Base-by-base conservation (phyloP, 2,329 filamentous ascomycete genomes). In the Pseudocercospora vitis region DNA sequence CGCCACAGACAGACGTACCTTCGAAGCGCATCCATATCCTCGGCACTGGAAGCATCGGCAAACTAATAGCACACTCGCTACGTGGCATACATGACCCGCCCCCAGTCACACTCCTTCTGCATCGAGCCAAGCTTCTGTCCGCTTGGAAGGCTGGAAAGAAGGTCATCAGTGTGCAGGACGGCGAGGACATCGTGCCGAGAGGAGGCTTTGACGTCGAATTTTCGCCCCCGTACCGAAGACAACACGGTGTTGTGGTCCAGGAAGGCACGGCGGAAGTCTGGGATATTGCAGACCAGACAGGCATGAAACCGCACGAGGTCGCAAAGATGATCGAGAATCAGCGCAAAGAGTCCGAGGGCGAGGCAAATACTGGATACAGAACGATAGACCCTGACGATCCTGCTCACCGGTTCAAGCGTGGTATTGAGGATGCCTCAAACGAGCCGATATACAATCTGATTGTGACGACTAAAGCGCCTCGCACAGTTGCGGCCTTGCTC, bases 1-100 rank as follows among this genome's bases (percentile, higher is more conserved):
- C 63, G 12, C 48, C 59, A 1, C 59, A 56, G 18, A 51, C 46
- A 39, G 50, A 63, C 28, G 52, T 68, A 3, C 66, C 65, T n/a
- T 45, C 42, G 42, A 66, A 75, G 55, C 79, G 85, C 28, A 85
- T 95, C 57, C 84, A 94, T 65, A 79, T 96, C 44, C 74, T 96
- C 2, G 91, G 92, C 8, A 68, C 88, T 8, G 91, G 91, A 29
- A 95, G 90, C 67, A 77, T 96, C 9, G 91, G 91, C 11, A 83
- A 83, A 37, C 81, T 96, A 21, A 83, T 91, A 59, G 90, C 91
- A 21, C 85, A 86, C 67, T 82, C 83, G 18, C 75, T 96, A 8
- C 81, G 83, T 18, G 78, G 80, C 16, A 74, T 84, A 7, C 75
- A 78, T 6, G 72, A 81, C 16, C 78, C 81, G 2, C 89, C 89